Evolutionary conservation across 1,284 basidiomycete genomes (phyloP), one percentile per base, ranked within the genome.

Genomic region (Thelephora terrestris): DNA sequence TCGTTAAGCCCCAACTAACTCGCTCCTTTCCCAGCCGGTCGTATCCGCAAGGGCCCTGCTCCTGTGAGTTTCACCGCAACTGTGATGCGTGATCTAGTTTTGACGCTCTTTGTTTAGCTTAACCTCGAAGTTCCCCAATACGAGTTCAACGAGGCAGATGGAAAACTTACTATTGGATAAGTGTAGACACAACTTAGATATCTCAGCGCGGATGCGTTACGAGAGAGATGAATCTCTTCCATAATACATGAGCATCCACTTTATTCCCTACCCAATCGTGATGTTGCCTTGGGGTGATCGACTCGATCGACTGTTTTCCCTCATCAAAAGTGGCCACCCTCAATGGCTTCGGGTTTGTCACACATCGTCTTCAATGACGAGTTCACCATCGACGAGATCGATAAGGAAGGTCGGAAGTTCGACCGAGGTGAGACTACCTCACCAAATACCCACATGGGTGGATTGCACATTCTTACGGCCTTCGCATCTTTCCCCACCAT

Each of bases 401-500:
- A 96, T 72, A 83, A 82, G 62, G 91, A 95, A 62, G 95, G 96
- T 48, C 96, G 90, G 72, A 97, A 95, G 67, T 97, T 96, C 58
- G 94, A 97, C 67, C 74, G 94, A 83, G 94, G 94, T 94, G 53
- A 43, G 74, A 9, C 39, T 38, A 16, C 29, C 29, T 32, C 29
- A 10, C 29, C 29, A 32, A 10, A 10, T 32, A 12, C 29, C 14
- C 4, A 6, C 6, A 10, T 10, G 12, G 29, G 14, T 32, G 7
- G 9, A 32, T 14, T 3, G 7, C 7, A 32, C 14, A 32, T 10
- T 0, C 29, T 37, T 17, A 44, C 12, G 16, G 29, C 20, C 38
- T 35, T 14, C 21, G 14, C 35, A 27, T 25, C n/a, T 17, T 7
- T 23, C 42, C 23, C 9, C 29, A 32, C 14, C 7, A 14, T 32